Evolutionary conservation across 805 yeast species (phyloP), one percentile per base, ranked within the genome.

Genomic region (Starmerella floricola): DNA sequence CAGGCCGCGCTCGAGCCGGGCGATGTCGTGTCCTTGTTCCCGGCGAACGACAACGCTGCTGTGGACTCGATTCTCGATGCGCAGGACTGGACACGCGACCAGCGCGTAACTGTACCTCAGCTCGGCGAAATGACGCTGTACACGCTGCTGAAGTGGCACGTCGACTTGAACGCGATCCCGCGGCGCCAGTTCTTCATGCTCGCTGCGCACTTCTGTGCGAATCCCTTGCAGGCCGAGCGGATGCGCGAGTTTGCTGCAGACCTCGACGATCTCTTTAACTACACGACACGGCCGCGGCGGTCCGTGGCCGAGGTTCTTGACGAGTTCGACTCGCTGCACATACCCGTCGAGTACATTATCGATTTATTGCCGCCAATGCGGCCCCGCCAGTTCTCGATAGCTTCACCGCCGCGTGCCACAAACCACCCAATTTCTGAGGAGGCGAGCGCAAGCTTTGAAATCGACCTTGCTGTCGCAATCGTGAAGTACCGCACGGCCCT

Each of bases 211-310:
- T 91, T 87, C 62, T 50, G 54, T 33, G 77, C 83, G 5, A 64
- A 68, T 16, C 91, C 81, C 43, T 66, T 88, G 44, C 96, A 88
- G 53, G 63, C 66, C 28, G 91, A 78, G 38, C 82, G 84, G 54
- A 65, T 91, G 35, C 63, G 64, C 38, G 95, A 91, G 52, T 82
- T 91, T 53, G 73, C 80, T 8, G 64, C 71, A 8, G 85, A 82
- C 38, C 72, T 79, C 40, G 86, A 88, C 56, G 95, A 83, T 41
- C 61, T 87, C 34, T 88, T 76, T 58, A 78, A 88, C 59, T 91
- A 91, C 60, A 93, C 93, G n/a, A 82, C 85, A 56, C 66, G 97
- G 45, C 96, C 97, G 4, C 69, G 95, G 49, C 62, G 99, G 50
- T 85, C 94, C 38, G 71, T 87, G 3, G 56, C 86, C 18, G 99